Percentiles rank a stretch among this genome's conserved stretches.
Evolutionary conservation across 352 stramenopile genomes (phyloP).

Genomic region (Phytophthora agathidicida): DNA sequence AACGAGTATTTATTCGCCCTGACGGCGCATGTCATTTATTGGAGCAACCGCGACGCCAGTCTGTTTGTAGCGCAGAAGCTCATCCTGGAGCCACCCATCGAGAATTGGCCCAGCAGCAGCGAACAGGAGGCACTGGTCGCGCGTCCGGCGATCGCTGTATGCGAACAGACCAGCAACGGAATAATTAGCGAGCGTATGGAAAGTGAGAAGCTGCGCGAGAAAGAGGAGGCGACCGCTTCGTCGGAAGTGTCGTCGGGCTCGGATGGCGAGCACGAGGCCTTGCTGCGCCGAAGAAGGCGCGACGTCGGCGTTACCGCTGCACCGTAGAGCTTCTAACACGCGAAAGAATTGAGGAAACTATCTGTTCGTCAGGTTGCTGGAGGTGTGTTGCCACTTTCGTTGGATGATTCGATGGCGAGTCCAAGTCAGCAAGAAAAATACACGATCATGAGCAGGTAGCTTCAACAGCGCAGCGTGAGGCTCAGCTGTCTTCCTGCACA

Average conservation of each 20-base stretch:
- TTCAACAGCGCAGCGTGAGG: constrained; percentile 6
- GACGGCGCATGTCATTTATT: constrained; percentile 93
- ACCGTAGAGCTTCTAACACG: background rate
- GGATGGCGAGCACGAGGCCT: constrained; percentile 20
- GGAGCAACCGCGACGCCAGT: constrained; percentile 91
- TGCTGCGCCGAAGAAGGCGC: constrained; percentile 19
- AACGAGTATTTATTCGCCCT: constrained; percentile 95
- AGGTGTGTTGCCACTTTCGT: constrained; percentile 6
- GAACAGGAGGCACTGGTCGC: constrained; percentile 10
- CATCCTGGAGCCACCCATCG: constrained; percentile 69
- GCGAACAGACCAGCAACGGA: constrained; percentile 10
- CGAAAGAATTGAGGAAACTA: constrained; percentile 1
- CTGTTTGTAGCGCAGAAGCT: constrained; percentile 92
- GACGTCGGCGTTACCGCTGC: background rate
- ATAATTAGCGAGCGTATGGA: constrained; percentile 4
- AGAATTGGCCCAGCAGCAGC: constrained; percentile 19
- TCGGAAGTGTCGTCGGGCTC: constrained; percentile 45
- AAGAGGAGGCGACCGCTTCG: constrained; percentile 42
- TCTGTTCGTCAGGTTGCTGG: background rate
- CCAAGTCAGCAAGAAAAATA: too few relatives aligned
- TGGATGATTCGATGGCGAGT: too few relatives aligned
- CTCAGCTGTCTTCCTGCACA: background rate
- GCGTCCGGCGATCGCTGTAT: background rate
- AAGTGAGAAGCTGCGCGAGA: constrained; percentile 28
- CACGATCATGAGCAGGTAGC: background rate